Evolutionary conservation across 495 filamentous ascomycete species (phyloP).

Genomic region (Neurospora pannonica): DNA sequence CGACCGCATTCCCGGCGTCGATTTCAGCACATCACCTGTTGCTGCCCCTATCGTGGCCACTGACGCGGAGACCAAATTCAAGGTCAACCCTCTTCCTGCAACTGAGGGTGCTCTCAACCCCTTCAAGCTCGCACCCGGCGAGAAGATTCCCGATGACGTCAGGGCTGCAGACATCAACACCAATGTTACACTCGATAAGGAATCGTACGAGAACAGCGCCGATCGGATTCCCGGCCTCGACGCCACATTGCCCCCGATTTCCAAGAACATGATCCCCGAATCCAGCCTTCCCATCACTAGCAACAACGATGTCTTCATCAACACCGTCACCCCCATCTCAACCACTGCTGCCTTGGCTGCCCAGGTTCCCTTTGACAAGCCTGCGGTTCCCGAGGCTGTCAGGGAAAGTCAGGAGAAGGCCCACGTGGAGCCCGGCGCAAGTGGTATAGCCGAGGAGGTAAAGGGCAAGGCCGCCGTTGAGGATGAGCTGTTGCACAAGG

Average conservation of each 20-base stretch:
- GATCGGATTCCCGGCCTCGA: constrained; percentile 47
- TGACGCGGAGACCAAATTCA: constrained; percentile 30
- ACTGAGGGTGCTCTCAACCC: constrained; percentile 71
- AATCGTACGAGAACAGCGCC: constrained; percentile 66
- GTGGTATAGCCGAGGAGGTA: constrained; percentile 45
- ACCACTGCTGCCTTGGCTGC: constrained; percentile 57
- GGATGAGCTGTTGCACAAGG: constrained; percentile 49
- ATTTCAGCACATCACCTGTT: constrained; percentile 4
- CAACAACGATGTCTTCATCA: constrained; percentile 45
- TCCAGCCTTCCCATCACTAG: constrained; percentile 67
- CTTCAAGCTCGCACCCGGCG: constrained; percentile 66
- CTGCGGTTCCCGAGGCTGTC: constrained; percentile 55
- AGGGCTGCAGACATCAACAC: constrained; percentile 44
- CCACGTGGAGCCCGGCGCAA: constrained; percentile 48
- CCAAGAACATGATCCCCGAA: constrained; percentile 67
- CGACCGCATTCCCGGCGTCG: constrained; percentile 40
- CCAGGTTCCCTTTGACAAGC: constrained; percentile 62
- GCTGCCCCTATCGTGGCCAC: neutral
- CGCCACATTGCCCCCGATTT: constrained; percentile 52
- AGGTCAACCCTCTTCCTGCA: constrained; percentile 69
- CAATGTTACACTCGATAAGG: constrained; percentile 66
- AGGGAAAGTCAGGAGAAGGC: constrained; percentile 58
- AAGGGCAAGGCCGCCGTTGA: constrained; percentile 53
- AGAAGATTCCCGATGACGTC: constrained; percentile 59
- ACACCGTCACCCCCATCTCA: constrained; percentile 56